Base-by-base conservation (phyloP, 2,329 filamentous ascomycete genomes). In the Fusarium sp. region DNA sequence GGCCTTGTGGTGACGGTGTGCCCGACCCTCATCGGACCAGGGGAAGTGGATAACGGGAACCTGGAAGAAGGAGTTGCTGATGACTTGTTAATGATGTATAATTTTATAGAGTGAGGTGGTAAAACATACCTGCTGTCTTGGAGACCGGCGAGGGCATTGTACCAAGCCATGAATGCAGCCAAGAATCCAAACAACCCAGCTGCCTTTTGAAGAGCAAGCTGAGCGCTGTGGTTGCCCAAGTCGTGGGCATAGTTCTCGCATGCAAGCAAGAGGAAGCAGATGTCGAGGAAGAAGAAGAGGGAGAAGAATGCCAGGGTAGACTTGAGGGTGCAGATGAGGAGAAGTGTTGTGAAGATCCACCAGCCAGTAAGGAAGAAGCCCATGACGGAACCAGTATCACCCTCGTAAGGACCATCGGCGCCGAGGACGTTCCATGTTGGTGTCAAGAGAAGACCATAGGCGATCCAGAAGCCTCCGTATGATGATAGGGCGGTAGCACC, bases 21-120 rank as follows among this genome's bases (percentile, higher is more conserved):
- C 88, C 72, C 89, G 89, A 60, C 90, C 93, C 84, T 92, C 93
- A 78, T 93, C 92, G 42, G 93, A 96, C 96, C 96, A 98, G 61
- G 95, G 96, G 88, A 98, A 97, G 87, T 98, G 95, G 78, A 93
- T 92, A 73, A 98, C 95, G 58, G 95, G 96, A 71, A 97, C 90
- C 82, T 96, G 88, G 87, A 98, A 96, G 91, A 98, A 98, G 35
- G 89, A 91, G 84, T 92, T 92, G 87, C 94, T 96, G 14, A 59
- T 26, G 17, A 11, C 20, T 52, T 55, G 80, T 87, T 81, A 86
- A 82, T 68, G n/a, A 68, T 56, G 24, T 24, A 26, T 26, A 22
- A 13, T 36, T 26, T 36, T 15, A 18, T 22, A 26, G 5, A 5
- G 10, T 18, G 31, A 52, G 12, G n/a, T 12, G 13, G 13, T 26